phyloP scores from a whole-genome alignment of 768 basidiomycete species.

The Lactarius hengduanensis region DNA sequence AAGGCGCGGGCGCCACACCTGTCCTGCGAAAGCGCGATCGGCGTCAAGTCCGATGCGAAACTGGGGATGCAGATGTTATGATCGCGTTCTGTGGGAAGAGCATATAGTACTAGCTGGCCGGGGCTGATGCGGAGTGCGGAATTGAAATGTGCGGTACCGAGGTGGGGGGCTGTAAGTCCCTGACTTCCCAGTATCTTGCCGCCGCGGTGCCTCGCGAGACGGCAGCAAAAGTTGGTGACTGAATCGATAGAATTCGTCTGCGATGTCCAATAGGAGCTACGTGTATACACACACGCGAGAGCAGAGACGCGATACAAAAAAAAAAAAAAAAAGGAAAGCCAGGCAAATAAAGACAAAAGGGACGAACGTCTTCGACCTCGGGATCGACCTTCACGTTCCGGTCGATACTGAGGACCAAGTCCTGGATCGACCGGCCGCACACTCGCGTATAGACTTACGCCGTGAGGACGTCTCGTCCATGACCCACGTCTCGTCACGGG shows the following conservation, averaged over 20 bases:
- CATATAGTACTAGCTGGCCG: not conserved
- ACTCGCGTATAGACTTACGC: slow-evolving; percentile 76
- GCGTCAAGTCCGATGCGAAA: slow-evolving; percentile 83
- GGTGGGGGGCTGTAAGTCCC: slow-evolving; percentile 75
- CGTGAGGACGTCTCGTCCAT: slow-evolving; percentile 61
- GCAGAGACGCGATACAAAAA: not conserved
- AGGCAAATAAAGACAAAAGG: not conserved
- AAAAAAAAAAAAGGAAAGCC: not conserved
- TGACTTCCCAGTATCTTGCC: slow-evolving; percentile 62
- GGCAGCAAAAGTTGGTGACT: slow-evolving; percentile 89
- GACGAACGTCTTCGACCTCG: slow-evolving; percentile 85
- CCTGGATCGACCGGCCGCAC: slow-evolving; percentile 89
- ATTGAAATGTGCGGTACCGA: slow-evolving; percentile 54
- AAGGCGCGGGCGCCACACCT: slow-evolving; percentile 50
- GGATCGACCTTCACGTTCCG: slow-evolving; percentile 88
- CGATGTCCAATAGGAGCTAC: slow-evolving; percentile 83
- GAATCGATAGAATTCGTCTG: slow-evolving; percentile 98
- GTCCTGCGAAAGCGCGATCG: slow-evolving; percentile 77
- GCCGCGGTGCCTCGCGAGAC: slow-evolving; percentile 87
- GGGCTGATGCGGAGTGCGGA: not conserved
- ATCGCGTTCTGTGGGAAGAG: too few species aligned
- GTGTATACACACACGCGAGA: not conserved
- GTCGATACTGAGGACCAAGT: slow-evolving; percentile 86
- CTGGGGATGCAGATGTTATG: too few species aligned
- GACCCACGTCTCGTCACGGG: slow-evolving; percentile 52